Conservation (phyloP, 768 basidiomycete genomes). For the Leccinum aurantiacum region DNA sequence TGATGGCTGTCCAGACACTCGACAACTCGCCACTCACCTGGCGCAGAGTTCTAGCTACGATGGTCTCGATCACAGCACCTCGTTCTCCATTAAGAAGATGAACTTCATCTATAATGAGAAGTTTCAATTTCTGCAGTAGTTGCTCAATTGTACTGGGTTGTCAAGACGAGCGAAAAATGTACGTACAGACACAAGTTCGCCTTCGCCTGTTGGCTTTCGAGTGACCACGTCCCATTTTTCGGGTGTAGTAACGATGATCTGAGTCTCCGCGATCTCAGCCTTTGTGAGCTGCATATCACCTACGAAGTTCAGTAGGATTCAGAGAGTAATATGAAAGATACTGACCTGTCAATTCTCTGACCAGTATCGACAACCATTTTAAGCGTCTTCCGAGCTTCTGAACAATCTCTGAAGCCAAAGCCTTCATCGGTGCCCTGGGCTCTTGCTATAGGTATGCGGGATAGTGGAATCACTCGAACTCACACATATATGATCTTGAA, state of each 20-base stretch:
- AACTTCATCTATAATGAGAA: slow-evolving; percentile 97
- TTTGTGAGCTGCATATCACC: slow-evolving; percentile 98
- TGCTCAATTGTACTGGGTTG: not conserved
- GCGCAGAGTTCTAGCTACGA: slow-evolving; percentile 92
- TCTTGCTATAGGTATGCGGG: not conserved
- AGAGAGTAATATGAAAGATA: not conserved
- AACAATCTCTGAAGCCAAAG: slow-evolving; percentile 92
- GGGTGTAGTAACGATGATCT: slow-evolving; percentile 97
- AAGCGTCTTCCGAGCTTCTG: slow-evolving; percentile 90
- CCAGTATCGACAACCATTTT: slow-evolving; percentile 81
- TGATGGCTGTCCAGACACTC: not conserved
- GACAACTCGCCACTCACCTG: slow-evolving; percentile 50
- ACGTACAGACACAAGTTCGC: slow-evolving; percentile 88
- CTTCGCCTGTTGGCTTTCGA: slow-evolving; percentile 93
- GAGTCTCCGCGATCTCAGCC: slow-evolving; percentile 90
- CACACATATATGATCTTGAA: slow-evolving; percentile 99
- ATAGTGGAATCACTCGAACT: slow-evolving; percentile 21
- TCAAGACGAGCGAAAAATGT: not conserved
- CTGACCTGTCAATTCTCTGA: slow-evolving; percentile 87
- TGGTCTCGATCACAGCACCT: slow-evolving; percentile 97
- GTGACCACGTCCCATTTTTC: slow-evolving; percentile 99
- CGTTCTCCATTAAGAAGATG: slow-evolving; percentile 97
- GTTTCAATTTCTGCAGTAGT: slow-evolving; percentile 70
- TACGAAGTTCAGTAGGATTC: slow-evolving; percentile 11
- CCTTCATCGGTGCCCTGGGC: slow-evolving; percentile 94